A percentile compares a stretch with the other conserved stretches of the same genome.
phyloP scores from a whole-genome alignment of 352 stramenopile genomes.

The Phytophthora vignae region DNA sequence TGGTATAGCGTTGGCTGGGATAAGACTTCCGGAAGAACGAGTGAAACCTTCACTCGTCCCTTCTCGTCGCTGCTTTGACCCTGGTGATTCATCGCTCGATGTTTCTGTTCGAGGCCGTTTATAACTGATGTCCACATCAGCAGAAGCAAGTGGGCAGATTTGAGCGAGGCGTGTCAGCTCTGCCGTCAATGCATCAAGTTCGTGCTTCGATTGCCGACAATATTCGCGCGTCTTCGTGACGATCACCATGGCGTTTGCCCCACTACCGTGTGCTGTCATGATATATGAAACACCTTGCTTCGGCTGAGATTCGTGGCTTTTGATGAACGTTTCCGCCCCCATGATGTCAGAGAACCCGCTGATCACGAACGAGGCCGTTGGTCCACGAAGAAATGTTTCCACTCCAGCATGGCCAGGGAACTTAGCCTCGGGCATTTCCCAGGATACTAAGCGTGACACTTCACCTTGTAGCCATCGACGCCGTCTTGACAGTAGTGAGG shows the following conservation, averaged over 20 bases:
- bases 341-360: not conserved
- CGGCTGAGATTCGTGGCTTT: not conserved
- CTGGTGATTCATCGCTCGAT: no score
- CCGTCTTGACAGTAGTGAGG: conserved; percentile 5
- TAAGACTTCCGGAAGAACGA: no score
- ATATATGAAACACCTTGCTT: not conserved
- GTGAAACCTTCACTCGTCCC: no score
- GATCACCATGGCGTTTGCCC: not conserved
- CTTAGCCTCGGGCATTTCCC: conserved; percentile 1
- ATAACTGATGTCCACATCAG: no score
- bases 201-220: not conserved
- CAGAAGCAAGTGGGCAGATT: no score
- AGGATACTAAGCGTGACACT: not conserved
- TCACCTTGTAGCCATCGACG: conserved; percentile 9
- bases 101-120: no score
- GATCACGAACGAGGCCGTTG: conserved; percentile 1
- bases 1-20: no score
- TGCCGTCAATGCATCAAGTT: not conserved
- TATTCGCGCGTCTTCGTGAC: not conserved
- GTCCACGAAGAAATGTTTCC: conserved; percentile 5
- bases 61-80: no score
- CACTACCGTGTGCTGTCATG: not conserved
- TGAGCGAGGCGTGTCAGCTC: not conserved
- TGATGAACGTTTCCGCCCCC: not conserved
- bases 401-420: not conserved